phyloP scores from a whole-genome alignment of 2,329 filamentous ascomycete genomes.

The Thyridium curvatum region DNA sequence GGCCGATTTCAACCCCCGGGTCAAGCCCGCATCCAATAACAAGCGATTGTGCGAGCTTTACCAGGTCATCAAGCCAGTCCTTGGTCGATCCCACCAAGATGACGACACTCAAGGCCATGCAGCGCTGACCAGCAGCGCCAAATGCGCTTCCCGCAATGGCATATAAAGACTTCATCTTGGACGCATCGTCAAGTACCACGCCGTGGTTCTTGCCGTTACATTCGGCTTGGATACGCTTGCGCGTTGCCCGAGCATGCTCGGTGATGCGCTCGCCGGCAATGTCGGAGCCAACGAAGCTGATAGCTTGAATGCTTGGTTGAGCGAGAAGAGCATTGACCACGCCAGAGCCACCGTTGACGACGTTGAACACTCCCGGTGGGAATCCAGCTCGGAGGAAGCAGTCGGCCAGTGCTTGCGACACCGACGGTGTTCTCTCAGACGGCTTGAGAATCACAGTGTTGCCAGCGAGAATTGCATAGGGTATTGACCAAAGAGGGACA shows the following conservation, averaged over 20 bases:
- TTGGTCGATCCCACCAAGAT: slow-evolving; percentile 61
- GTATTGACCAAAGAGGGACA: slow-evolving; percentile 64
- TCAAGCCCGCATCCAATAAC: slow-evolving; percentile 15
- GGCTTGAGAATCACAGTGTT: slow-evolving; percentile 61
- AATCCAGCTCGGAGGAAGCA: slow-evolving; percentile 48
- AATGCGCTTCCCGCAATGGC: slow-evolving; percentile 62
- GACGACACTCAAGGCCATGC: slow-evolving; percentile 61
- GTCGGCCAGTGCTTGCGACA: slow-evolving; percentile 60
- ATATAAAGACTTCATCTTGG: slow-evolving; percentile 63
- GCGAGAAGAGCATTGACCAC: slow-evolving; percentile 66
- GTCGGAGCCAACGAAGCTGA: slow-evolving; percentile 64
- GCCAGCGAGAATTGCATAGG: slow-evolving; percentile 57
- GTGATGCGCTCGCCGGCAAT: slow-evolving; percentile 65
- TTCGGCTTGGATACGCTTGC: slow-evolving; percentile 65
- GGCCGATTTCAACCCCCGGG: slow-evolving; percentile 12
- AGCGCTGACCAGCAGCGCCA: slow-evolving; percentile 62
- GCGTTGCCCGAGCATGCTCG: slow-evolving; percentile 57
- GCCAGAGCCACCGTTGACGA: slow-evolving; percentile 57
- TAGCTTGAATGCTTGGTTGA: slow-evolving; percentile 61
- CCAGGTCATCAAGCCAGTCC: slow-evolving; percentile 58
- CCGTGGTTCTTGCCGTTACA: slow-evolving; percentile 66
- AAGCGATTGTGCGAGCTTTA: slow-evolving; percentile 53
- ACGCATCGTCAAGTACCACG: slow-evolving; percentile 59
- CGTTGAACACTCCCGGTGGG: slow-evolving; percentile 59
- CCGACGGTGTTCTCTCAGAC: slow-evolving; percentile 59